Evolutionary conservation across 2,329 filamentous ascomycete species (phyloP), one percentile per base, ranked within the genome.

Genomic region (Pestalotiopsis sp.): DNA sequence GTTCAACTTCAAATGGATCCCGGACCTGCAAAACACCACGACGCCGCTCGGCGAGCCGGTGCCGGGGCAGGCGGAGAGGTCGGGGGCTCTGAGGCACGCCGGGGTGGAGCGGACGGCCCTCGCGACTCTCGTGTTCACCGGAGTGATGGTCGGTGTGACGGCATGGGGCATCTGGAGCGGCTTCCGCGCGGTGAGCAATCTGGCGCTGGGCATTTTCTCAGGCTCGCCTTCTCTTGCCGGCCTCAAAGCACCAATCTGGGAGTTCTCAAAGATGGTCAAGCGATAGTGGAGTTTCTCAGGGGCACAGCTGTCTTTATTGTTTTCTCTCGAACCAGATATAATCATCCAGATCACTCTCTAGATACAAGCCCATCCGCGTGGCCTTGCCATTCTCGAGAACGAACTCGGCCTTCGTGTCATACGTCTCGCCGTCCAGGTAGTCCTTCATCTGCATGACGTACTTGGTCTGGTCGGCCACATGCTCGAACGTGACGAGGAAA

Each of bases 1-100:
- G 9, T 94, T 94, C 74, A 87, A 91, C 22, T 91, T 94, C 78
- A 91, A 93, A 75, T 92, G 91, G 74, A 81, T 91, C 10, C 91
- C 91, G 0, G 75, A 76, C 30, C 73, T 81, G 20, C 78, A 78
- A 24, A 78, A 75, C 70, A 75, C 77, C 59, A 81, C 79, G 14
- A 83, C 77, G 3, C 66, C 68, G 14, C 57, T 63, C n/a, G 68
- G 68, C 17, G 74, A 76, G 60, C 72, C 74, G 65, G 71, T 70
- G 9, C 48, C 57, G 2, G 76, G 71, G 1, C 69, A 71, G 68
- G 76, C 78, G 61, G 75, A 78, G 22, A 63, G 48, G 22, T 68
- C 72, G 40, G 72, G 71, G 24, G 64, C 71, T 13, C 73, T 74
- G 48, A 75, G 74, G 44, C 78, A 65, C 3, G 9, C 77, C 4